Base-by-base conservation (phyloP, 345 rosid species). In the Mangifera indica region DNA sequence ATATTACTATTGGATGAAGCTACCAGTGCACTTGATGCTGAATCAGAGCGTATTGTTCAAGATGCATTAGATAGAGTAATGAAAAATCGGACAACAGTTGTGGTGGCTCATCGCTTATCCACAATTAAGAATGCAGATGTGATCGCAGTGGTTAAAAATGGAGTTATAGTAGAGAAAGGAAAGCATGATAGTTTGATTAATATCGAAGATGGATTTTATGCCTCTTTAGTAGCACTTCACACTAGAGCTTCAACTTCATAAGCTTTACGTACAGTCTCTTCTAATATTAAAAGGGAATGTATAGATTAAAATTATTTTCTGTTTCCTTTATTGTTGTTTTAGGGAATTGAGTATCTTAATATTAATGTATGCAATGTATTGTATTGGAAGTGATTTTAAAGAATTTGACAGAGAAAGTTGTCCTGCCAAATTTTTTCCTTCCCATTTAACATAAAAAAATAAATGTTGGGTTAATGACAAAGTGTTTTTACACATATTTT, bases 41-140 rank as follows among this genome's bases (percentile, higher is more conserved):
- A 86, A 63, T 86, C 92, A 0, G 87, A 84, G 70, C 67, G 78
- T 37, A 72, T 81, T 9, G 90, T 86, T 45, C 90, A 84, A 56
- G 87, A 86, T 66, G 88, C 90, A 17, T 71, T 83, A 8, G 88
- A 88, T 49, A 32, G 71, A 55, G 84, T 76, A 10, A 81, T 81
- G 89, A 87, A 77, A 76, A 66, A 79, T 74, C 64, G 85, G 55
- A 88, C 90, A 0, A 81, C 90, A 0, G 68, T 86, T 0, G 78
- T 84, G n/a, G 88, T 86, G 5, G 90, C 90, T 3, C 90, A 86
- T 67, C 71, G 90, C 55, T 57, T 88, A 48, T 88, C 90, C 3
- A 83, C 92, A 0, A 74, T 88, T 20, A 86, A 77, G 78, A 86
- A 88, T 17, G 92, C 90, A 2, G 92, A 88, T 59, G 69, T 86